Evolutionary conservation across 1,284 basidiomycete genomes (phyloP).

Genomic region (Cryptococcus sp.): DNA sequence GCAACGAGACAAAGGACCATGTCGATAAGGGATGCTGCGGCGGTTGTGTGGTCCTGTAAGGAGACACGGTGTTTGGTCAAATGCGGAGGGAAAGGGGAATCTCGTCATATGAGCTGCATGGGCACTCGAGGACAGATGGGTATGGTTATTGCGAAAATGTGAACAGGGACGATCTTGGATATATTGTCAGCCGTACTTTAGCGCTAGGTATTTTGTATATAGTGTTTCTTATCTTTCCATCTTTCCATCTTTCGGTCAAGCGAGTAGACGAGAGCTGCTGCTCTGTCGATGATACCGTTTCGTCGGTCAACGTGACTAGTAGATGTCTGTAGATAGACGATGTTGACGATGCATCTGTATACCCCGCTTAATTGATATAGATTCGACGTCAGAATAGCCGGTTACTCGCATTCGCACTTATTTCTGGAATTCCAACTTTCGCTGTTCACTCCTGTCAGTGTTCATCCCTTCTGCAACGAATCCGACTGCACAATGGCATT

Average conservation of each 20-base stretch:
- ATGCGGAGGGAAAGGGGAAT: neutral
- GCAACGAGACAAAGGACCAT: conserved; percentile 46
- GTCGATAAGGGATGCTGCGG: conserved; percentile 65
- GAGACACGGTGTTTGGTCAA: neutral
- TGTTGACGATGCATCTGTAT: neutral
- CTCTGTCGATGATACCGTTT: too few relatives aligned
- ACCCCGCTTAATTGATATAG: neutral
- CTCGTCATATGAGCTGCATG: neutral
- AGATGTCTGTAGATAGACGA: neutral
- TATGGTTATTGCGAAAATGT: neutral
- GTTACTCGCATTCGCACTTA: neutral
- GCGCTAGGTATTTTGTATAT: conserved; percentile 7
- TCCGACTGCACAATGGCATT: neutral
- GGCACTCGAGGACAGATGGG: neutral
- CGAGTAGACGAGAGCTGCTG: too few relatives aligned
- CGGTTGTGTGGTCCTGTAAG: conserved; percentile 66
- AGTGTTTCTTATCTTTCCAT: conserved; percentile 9
- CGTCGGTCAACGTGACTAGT: too few relatives aligned
- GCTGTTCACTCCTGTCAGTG: neutral
- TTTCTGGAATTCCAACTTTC: neutral
- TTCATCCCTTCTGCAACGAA: neutral
- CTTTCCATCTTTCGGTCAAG: too few relatives aligned
- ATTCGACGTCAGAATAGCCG: neutral
- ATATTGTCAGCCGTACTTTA: conserved; percentile 14
- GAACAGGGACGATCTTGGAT: conserved; percentile 5